phyloP scores from a whole-genome alignment of 352 stramenopile genomes.

The Phytophthora capsici region DNA sequence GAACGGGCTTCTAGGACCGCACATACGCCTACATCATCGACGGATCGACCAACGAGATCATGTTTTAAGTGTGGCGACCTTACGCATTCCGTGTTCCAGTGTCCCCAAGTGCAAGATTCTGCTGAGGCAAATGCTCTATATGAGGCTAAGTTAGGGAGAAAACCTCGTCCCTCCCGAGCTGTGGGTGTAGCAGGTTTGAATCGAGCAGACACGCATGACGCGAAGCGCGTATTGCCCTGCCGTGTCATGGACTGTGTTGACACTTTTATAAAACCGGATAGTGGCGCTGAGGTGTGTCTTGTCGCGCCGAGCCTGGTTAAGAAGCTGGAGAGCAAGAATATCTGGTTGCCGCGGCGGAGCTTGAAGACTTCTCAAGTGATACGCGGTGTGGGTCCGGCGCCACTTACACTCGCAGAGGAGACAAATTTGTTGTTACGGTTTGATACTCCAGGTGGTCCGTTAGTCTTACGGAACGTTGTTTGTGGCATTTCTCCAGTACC shows the following conservation, averaged over 20 bases:
- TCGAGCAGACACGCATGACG: background rate
- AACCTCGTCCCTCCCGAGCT: background rate
- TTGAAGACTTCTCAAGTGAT: background rate
- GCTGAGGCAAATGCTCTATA: background rate
- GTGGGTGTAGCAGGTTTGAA: too few species aligned
- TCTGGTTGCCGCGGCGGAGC: background rate
- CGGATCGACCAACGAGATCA: background rate
- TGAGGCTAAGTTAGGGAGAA: background rate
- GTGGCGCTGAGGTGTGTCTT: background rate
- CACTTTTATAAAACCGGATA: background rate
- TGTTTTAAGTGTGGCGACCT: conserved; percentile 1
- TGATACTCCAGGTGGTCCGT: background rate
- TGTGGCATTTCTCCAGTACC: conserved; percentile 1
- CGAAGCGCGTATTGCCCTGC: background rate
- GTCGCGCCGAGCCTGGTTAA: background rate
- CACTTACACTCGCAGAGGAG: too few species aligned
- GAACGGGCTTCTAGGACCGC: too few species aligned
- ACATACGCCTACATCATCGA: too few species aligned
- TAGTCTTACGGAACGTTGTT: background rate
- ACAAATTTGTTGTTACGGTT: background rate
- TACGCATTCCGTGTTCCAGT: background rate
- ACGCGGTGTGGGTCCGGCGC: background rate
- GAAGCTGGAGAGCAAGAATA: background rate
- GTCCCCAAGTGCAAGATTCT: background rate
- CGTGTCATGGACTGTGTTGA: conserved; percentile 7